phyloP scores from a whole-genome alignment of 2,329 filamentous ascomycete genomes.

The Pseudogymnoascus sp. region DNA sequence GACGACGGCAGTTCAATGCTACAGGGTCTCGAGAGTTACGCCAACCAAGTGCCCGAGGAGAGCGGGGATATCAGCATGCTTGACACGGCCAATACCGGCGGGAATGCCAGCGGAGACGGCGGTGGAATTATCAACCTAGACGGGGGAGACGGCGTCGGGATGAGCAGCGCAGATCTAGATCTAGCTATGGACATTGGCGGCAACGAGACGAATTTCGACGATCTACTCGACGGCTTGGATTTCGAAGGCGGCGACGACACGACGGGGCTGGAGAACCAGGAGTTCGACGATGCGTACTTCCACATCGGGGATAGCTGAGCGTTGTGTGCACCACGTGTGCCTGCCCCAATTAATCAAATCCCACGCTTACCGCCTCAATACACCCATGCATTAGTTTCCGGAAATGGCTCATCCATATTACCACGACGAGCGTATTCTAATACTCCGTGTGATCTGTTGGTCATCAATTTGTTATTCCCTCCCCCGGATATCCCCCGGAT shows the following conservation, averaged over 20 bases:
- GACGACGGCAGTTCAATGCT: slow-evolving; percentile 29
- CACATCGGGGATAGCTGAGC: slow-evolving; percentile 14
- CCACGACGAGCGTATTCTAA: neutral
- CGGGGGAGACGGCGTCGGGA: slow-evolving; percentile 15
- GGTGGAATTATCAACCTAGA: slow-evolving; percentile 15
- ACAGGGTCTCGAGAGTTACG: slow-evolving; percentile 34
- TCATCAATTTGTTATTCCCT: neutral
- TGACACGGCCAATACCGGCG: slow-evolving; percentile 13
- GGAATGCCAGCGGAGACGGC: slow-evolving; percentile 10
- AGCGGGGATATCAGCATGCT: slow-evolving; percentile 18
- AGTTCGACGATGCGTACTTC: slow-evolving; percentile 26
- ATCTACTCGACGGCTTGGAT: slow-evolving; percentile 19
- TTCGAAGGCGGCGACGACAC: slow-evolving; percentile 16
- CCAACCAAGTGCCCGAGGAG: slow-evolving; percentile 24
- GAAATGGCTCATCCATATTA: neutral
- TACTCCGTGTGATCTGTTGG: neutral
- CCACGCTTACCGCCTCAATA: neutral
- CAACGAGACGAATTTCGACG: slow-evolving; percentile 24
- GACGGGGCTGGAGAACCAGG: slow-evolving; percentile 20
- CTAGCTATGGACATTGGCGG: slow-evolving; percentile 42
- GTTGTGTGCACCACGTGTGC: neutral
- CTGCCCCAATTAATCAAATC: neutral
- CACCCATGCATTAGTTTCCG: neutral
- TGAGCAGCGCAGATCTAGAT: slow-evolving; percentile 31
- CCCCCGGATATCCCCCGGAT: neutral